Conservation (phyloP, 768 basidiomycete species). For the Pholiota microspora region DNA sequence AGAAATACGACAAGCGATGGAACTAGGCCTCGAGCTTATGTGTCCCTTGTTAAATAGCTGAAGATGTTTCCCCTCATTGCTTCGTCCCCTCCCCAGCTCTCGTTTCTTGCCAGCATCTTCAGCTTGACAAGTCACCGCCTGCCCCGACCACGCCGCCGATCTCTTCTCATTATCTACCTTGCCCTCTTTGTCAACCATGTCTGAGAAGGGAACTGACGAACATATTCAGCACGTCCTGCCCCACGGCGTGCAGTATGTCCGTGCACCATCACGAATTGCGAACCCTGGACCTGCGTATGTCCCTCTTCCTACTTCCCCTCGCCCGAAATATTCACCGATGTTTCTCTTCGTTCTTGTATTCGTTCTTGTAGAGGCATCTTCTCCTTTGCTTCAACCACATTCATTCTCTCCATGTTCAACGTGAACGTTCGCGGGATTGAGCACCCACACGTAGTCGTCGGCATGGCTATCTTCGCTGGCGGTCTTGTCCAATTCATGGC, state of each 20-base stretch:
- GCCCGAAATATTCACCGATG: too few species aligned
- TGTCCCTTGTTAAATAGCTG: background rate
- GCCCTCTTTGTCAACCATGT: background rate
- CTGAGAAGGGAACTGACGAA: slow-evolving; percentile 6
- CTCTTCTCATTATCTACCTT: background rate
- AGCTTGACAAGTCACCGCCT: background rate
- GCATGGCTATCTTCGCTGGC: slow-evolving; percentile 73
- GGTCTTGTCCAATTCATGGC: slow-evolving; percentile 80
- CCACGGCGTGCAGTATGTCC: background rate
- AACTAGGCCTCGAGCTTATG: too few species aligned
- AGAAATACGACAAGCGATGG: too few species aligned
- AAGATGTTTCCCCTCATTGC: background rate
- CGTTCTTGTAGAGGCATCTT: slow-evolving; percentile 30
- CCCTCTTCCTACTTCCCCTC: background rate
- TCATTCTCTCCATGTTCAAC: slow-evolving; percentile 71
- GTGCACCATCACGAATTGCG: slow-evolving; percentile 25
- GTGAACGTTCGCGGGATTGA: slow-evolving; percentile 46
- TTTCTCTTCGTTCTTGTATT: background rate
- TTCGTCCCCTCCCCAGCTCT: background rate
- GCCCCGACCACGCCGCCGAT: too few species aligned
- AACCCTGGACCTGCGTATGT: slow-evolving; percentile 32
- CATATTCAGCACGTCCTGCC: background rate
- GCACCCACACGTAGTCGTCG: slow-evolving; percentile 62
- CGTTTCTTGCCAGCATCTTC: background rate
- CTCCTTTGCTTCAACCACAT: slow-evolving; percentile 49